These are phyloP conservation scores for Poa pratensis DNA, from an alignment of 176 grass and related monocot genomes.

Conservation along the genomic window DNA sequence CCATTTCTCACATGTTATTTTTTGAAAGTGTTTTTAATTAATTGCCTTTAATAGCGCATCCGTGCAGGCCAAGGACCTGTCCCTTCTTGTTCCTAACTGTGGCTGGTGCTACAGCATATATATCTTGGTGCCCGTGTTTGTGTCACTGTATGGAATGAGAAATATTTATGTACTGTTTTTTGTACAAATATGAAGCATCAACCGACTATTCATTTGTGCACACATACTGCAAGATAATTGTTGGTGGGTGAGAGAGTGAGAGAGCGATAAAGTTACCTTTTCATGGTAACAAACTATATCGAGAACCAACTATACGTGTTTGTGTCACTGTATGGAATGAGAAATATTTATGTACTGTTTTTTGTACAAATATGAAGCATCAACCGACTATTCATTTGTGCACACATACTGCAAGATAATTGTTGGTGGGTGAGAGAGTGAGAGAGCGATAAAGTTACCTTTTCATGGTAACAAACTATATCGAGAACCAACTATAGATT, in stretches of 20 bases:
- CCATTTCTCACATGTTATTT: background rate
- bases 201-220: background rate
- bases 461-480: background rate
- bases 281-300: background rate
- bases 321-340: background rate
- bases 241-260: background rate
- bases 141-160: background rate
- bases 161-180: background rate
- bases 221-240: background rate
- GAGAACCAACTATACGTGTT: background rate
- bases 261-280: background rate
- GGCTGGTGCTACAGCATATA: background rate
- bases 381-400: background rate
- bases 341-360: background rate
- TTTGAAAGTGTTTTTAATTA: background rate
- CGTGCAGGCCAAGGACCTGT: slow-evolving; percentile 38
- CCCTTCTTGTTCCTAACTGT: background rate
- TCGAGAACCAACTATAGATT: background rate
- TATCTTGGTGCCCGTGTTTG: background rate
- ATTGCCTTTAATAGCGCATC: slow-evolving; percentile 4
- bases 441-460: background rate
- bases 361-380: background rate
- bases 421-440: background rate
- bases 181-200: background rate
- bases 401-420: background rate